Conservation (phyloP, 768 basidiomycete species). For the Serendipita vermifera region DNA sequence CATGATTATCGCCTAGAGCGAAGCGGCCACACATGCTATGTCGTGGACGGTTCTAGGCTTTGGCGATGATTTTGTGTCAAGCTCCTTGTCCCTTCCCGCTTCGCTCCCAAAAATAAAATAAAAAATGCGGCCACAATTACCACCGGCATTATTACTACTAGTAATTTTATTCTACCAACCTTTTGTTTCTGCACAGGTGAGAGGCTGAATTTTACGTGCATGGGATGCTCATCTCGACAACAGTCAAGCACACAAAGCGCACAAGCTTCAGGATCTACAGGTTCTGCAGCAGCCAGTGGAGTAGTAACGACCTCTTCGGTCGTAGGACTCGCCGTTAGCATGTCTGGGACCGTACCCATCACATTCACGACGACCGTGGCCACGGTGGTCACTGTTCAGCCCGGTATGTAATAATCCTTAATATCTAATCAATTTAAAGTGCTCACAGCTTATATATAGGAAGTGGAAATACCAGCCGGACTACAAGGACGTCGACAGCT, state of each 20-base stretch:
- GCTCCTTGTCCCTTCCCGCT: too few species aligned
- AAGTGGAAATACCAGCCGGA: background rate
- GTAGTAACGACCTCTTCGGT: background rate
- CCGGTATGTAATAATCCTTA: background rate
- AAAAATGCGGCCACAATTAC: background rate
- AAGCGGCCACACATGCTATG: slow-evolving; percentile 52
- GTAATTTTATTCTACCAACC: background rate
- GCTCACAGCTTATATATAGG: background rate
- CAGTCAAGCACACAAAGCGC: background rate
- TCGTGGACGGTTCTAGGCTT: too few species aligned
- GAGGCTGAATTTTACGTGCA: background rate
- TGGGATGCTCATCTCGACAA: background rate
- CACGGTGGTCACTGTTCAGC: background rate
- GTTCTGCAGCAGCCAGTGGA: background rate
- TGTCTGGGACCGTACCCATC: too few species aligned
- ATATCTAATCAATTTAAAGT: background rate
- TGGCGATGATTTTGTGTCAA: too few species aligned
- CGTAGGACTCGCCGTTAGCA: background rate
- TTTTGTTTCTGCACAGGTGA: background rate
- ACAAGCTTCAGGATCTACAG: background rate
- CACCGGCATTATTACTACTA: background rate
- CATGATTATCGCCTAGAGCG: slow-evolving; percentile 30
- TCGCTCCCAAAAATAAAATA: too few species aligned
- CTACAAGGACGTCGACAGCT: background rate
- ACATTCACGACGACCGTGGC: background rate